Percentiles rank a stretch among this genome's conserved stretches.
phyloP scores from a whole-genome alignment of 2,329 filamentous ascomycete genomes.

The Akanthomyces lecanii region DNA sequence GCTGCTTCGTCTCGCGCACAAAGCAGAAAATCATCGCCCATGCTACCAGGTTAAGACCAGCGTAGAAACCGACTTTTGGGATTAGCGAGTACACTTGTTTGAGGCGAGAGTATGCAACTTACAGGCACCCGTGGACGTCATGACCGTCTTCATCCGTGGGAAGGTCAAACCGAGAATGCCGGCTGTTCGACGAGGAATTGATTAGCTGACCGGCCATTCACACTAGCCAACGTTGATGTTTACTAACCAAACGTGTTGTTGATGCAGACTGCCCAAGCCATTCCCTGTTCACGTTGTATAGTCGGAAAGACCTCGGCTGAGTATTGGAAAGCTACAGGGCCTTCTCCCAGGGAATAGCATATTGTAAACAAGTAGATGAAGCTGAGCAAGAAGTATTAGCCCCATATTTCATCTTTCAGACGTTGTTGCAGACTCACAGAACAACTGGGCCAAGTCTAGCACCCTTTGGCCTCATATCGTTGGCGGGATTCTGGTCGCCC shows the following conservation, averaged over 20 bases:
- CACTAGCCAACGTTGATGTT: background rate
- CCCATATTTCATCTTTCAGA: background rate
- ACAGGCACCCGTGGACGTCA: constrained; percentile 30
- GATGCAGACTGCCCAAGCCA: constrained; percentile 55
- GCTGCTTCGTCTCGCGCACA: constrained; percentile 44
- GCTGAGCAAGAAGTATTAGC: constrained; percentile 2
- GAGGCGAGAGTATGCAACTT: constrained; percentile 13
- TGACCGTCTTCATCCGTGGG: constrained; percentile 36
- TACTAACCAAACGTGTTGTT: constrained; percentile 27
- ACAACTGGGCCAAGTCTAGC: constrained; percentile 21
- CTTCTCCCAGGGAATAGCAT: constrained; percentile 45
- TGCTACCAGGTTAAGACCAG: constrained; percentile 41
- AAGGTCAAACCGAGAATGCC: constrained; percentile 54
- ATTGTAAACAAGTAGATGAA: constrained; percentile 29
- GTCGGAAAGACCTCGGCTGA: constrained; percentile 63
- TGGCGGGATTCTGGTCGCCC: constrained; percentile 18
- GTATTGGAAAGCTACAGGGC: constrained; percentile 60
- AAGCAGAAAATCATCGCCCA: constrained; percentile 44
- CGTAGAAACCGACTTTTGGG: constrained; percentile 36
- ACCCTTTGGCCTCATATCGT: constrained; percentile 19
- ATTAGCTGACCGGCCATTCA: background rate
- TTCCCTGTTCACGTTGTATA: constrained; percentile 62
- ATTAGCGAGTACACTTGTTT: background rate
- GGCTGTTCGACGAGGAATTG: constrained; percentile 24
- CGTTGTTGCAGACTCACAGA: constrained; percentile 17